Evolutionary conservation across 352 stramenopile genomes (phyloP).

Genomic region (Pythium dissimile): DNA sequence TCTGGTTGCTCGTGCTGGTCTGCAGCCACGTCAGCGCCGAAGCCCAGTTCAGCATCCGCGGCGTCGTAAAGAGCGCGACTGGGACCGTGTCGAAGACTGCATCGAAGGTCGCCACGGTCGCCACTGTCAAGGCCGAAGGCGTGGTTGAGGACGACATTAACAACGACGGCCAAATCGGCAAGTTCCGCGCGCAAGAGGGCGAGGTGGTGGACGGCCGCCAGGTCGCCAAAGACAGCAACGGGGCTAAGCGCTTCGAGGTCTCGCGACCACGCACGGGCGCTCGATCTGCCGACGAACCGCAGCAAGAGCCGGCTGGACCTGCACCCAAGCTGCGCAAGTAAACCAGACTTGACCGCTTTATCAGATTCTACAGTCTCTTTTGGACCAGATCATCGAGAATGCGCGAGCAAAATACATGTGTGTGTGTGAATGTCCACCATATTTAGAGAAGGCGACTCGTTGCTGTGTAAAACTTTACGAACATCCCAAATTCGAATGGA

Average conservation of each 20-base stretch:
- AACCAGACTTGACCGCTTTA: not conserved
- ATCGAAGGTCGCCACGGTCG: not conserved
- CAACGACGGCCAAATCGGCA: slow-evolving; percentile 20
- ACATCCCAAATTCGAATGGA: too few species aligned
- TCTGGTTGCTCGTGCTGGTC: slow-evolving; percentile 1
- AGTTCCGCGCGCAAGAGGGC: slow-evolving; percentile 17
- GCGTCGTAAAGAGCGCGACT: slow-evolving; percentile 1
- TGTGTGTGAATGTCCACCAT: too few species aligned
- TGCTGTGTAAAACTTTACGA: too few species aligned
- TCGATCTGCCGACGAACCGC: too few species aligned
- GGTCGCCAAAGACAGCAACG: slow-evolving; percentile 9
- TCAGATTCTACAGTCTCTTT: too few species aligned
- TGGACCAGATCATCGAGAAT: too few species aligned
- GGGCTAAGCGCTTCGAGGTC: slow-evolving; percentile 3
- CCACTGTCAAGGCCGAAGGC: slow-evolving; percentile 1
- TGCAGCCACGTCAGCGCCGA: not conserved
- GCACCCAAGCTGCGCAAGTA: slow-evolving; percentile 6
- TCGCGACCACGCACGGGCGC: slow-evolving; percentile 1
- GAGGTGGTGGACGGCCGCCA: slow-evolving; percentile 9
- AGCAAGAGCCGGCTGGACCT: too few species aligned
- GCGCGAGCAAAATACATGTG: too few species aligned
- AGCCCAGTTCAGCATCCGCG: not conserved
- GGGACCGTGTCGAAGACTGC: too few species aligned
- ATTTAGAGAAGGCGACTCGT: too few species aligned
- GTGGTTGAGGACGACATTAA: slow-evolving; percentile 10